Evolutionary conservation across 495 filamentous ascomycete genomes (phyloP).

Genomic region (Penicillium malachiteum): DNA sequence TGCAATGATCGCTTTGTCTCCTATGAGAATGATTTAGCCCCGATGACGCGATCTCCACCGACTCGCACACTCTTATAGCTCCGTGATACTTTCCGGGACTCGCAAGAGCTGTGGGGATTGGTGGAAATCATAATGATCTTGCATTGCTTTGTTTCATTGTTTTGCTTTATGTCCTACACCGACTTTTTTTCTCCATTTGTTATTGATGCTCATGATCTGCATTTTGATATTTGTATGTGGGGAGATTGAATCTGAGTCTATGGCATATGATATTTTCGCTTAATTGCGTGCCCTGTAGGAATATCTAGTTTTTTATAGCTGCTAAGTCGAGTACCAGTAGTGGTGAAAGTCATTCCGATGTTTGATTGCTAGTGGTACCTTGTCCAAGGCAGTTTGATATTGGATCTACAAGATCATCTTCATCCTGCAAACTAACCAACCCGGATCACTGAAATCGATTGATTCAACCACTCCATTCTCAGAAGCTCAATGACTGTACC

Average conservation of each 20-base stretch:
- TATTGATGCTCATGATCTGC: not conserved
- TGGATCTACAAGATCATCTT: too few species aligned
- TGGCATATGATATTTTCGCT: not conserved
- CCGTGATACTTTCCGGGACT: not conserved
- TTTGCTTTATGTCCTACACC: constrained; percentile 4
- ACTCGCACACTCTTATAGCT: not conserved
- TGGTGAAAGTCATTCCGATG: too few species aligned
- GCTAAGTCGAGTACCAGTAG: too few species aligned
- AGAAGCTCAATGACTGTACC: not conserved
- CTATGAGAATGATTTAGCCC: constrained; percentile 29
- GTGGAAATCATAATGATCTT: constrained; percentile 19
- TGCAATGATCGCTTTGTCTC: not conserved
- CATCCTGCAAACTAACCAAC: too few species aligned
- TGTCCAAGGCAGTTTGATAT: too few species aligned
- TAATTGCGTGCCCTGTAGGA: too few species aligned
- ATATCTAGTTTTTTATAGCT: too few species aligned
- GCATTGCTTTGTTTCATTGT: constrained; percentile 4
- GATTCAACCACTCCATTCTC: too few species aligned
- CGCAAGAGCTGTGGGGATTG: constrained; percentile 11
- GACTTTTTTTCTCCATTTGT: constrained; percentile 9
- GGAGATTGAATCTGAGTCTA: not conserved
- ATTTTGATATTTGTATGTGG: constrained; percentile 1
- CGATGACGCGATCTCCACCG: constrained; percentile 34
- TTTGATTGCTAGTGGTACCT: too few species aligned
- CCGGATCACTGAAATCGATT: too few species aligned